These are phyloP conservation scores for Didymella keratinophila DNA, from an alignment of 2,329 filamentous ascomycete genomes.

Conservation along the genomic window DNA sequence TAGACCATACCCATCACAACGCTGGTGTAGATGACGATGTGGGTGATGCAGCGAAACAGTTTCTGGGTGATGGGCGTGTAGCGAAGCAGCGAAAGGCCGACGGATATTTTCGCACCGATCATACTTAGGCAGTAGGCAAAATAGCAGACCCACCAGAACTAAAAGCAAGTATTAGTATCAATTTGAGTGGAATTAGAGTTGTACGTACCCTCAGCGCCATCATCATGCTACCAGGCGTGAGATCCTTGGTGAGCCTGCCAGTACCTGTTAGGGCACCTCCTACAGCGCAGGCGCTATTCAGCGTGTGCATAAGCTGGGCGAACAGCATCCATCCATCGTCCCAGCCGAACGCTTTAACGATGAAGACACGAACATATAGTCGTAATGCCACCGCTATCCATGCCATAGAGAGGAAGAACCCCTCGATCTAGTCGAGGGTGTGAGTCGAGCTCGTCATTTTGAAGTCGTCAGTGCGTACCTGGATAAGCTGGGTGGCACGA, in stretches of 20 bases:
- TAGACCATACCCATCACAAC: conserved; percentile 36
- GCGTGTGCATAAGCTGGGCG: conserved; percentile 20
- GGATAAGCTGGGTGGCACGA: conserved; percentile 6
- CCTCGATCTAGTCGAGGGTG: background rate
- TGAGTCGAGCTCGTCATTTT: background rate
- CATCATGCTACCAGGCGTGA: conserved; percentile 16
- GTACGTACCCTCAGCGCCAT: conserved; percentile 3
- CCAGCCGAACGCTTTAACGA: conserved; percentile 24
- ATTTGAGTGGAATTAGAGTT: background rate
- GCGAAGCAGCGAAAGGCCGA: conserved; percentile 59
- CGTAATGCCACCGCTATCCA: conserved; percentile 14
- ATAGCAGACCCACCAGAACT: conserved; percentile 25
- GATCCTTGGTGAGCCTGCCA: conserved; percentile 3
- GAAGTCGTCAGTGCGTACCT: background rate
- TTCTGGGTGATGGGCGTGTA: conserved; percentile 51
- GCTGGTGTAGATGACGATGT: conserved; percentile 22
- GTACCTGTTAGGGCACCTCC: conserved; percentile 9
- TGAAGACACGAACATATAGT: conserved; percentile 19
- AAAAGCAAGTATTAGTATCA: background rate
- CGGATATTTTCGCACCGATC: conserved; percentile 53
- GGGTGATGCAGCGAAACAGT: conserved; percentile 52
- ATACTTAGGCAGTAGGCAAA: conserved; percentile 22
- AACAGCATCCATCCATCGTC: conserved; percentile 29
- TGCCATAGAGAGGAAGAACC: conserved; percentile 1
- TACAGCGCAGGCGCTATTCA: conserved; percentile 2